Evolutionary conservation across 331 rosid genomes (phyloP).

Genomic region (Saraca asoca): DNA sequence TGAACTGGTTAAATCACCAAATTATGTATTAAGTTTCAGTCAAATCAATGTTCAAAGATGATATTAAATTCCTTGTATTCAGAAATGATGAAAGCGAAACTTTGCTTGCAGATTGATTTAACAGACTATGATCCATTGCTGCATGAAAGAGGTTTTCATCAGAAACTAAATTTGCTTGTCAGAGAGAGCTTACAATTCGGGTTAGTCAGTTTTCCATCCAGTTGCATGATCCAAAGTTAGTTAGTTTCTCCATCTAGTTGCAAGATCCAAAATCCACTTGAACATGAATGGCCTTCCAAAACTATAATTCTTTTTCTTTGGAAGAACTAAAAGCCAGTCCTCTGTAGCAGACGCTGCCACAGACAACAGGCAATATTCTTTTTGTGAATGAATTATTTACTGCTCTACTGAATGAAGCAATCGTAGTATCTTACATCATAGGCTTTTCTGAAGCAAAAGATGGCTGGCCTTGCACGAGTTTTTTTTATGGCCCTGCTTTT

Average conservation of each 20-base stretch:
- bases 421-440: neutral
- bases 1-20: constrained; percentile 22
- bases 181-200: constrained; percentile 64
- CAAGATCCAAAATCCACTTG: constrained; percentile 21
- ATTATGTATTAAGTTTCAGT: constrained; percentile 23
- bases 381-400: constrained; percentile 15
- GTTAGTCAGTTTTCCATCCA: constrained; percentile 47
- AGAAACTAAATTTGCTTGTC: constrained; percentile 63
- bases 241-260: constrained; percentile 39
- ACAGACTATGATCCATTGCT: constrained; percentile 65
- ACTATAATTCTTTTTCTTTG: neutral
- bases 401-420: constrained; percentile 13
- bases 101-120: constrained; percentile 55
- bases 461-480: constrained; percentile 19
- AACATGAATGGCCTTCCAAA: constrained; percentile 31
- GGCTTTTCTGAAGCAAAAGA: constrained; percentile 23
- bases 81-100: constrained; percentile 31
- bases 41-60: constrained; percentile 12
- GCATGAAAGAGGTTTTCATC: constrained; percentile 82
- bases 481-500: neutral
- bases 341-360: constrained; percentile 20
- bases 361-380: constrained; percentile 1
- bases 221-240: constrained; percentile 43
- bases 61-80: constrained; percentile 19
- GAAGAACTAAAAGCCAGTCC: constrained; percentile 1